A percentile compares a stretch with the other conserved stretches of the same genome.
Evolutionary conservation across 2,329 filamentous ascomycete species (phyloP).

Genomic region (Epichloe brachyelytri): DNA sequence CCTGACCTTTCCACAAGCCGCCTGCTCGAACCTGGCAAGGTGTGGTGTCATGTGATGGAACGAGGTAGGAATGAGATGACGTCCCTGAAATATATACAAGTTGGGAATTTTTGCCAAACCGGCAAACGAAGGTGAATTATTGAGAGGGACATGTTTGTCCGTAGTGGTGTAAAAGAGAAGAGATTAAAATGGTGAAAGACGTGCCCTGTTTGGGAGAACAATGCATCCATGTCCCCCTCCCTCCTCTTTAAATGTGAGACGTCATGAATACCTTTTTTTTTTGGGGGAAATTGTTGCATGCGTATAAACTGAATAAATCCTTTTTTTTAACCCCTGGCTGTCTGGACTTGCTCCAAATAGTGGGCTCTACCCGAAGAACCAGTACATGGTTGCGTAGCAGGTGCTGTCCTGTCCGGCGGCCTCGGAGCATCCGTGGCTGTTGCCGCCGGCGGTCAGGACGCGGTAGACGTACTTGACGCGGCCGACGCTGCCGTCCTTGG

Average conservation of each 20-base stretch:
- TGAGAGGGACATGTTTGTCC: not conserved
- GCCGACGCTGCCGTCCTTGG: conserved; percentile 25
- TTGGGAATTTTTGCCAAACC: not conserved
- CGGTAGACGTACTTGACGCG: conserved; percentile 34
- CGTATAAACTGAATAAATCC: too few relatives aligned
- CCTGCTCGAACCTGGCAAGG: too few relatives aligned
- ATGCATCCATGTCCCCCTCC: not conserved
- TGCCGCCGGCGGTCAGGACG: conserved; percentile 41
- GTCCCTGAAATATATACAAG: not conserved
- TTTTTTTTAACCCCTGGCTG: too few relatives aligned
- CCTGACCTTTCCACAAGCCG: too few relatives aligned
- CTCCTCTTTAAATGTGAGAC: too few relatives aligned
- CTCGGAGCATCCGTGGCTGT: conserved; percentile 27
- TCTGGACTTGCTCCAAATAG: too few relatives aligned
- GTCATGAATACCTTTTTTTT: too few relatives aligned
- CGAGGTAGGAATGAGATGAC: too few relatives aligned
- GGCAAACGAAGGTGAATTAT: not conserved
- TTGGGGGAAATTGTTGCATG: too few relatives aligned
- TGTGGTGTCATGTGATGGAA: too few relatives aligned
- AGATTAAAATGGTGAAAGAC: not conserved
- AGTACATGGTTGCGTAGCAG: conserved; percentile 44
- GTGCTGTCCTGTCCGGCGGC: conserved; percentile 35
- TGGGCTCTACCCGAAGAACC: conserved; percentile 29
- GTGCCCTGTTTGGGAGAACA: not conserved
- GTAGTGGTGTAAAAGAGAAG: not conserved